phyloP scores from a whole-genome alignment of 2,329 filamentous ascomycete species.

The Paecilomyces fulvus region DNA sequence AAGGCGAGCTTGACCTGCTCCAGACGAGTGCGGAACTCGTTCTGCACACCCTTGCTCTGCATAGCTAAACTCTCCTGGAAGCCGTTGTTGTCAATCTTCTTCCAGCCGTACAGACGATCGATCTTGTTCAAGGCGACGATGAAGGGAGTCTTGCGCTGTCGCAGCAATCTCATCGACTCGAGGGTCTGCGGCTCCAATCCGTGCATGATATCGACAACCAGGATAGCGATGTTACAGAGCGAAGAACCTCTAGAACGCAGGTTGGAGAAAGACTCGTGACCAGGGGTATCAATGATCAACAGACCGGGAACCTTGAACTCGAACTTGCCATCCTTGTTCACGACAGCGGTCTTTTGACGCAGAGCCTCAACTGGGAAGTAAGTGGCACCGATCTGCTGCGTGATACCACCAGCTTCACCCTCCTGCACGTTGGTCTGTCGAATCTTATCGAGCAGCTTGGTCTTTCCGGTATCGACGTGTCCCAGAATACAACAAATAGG shows the following conservation, averaged over 20 bases:
- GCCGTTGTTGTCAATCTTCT: constrained; percentile 96
- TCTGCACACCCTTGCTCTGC: constrained; percentile 87
- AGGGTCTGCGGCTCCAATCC: constrained; percentile 94
- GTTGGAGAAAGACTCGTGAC: constrained; percentile 99
- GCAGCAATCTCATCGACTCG: constrained; percentile 90
- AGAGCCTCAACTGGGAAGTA: constrained; percentile 97
- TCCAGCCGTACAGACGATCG: constrained; percentile 98
- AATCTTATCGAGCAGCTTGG: constrained; percentile 97
- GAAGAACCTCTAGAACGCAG: constrained; percentile 93
- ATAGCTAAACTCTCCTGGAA: constrained; percentile 86
- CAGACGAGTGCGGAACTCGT: constrained; percentile 86
- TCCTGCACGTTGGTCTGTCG: constrained; percentile 98
- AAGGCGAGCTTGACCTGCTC: constrained; percentile 90
- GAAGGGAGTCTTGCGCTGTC: constrained; percentile 92
- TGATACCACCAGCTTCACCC: constrained; percentile 98
- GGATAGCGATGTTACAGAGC: constrained; percentile 97
- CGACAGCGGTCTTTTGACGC: constrained; percentile 81
- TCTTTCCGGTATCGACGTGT: constrained; percentile 99
- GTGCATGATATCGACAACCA: constrained; percentile 99
- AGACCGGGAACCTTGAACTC: constrained; percentile 97
- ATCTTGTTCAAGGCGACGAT: constrained; percentile 99
- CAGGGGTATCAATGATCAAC: constrained; percentile 93
- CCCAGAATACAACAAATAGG: constrained; percentile 99
- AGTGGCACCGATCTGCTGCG: constrained; percentile 97
- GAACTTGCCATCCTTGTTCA: constrained; percentile 83